Conservation (phyloP, 495 filamentous ascomycete species). For the Glonium stellatum region DNA sequence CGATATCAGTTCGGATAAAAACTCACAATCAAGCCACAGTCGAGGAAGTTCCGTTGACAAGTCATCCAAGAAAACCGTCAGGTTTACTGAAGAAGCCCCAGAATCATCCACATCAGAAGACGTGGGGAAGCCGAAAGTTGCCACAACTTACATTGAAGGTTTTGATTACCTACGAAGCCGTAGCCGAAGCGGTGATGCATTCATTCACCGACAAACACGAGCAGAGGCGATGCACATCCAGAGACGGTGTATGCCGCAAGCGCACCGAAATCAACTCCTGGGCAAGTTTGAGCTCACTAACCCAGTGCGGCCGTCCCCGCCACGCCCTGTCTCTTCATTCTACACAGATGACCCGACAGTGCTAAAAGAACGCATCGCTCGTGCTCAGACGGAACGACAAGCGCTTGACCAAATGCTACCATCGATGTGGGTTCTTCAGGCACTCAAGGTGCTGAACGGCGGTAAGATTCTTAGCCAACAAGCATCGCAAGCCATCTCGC, state of each 20-base stretch:
- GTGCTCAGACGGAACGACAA: conserved; percentile 64
- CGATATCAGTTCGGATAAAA: conserved; percentile 30
- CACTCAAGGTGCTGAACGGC: conserved; percentile 67
- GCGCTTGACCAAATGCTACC: conserved; percentile 68
- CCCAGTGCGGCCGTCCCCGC: conserved; percentile 45
- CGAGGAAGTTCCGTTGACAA: conserved; percentile 26
- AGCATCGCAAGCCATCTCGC: conserved; percentile 50
- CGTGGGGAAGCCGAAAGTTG: conserved; percentile 38
- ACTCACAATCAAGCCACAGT: conserved; percentile 12
- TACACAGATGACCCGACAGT: conserved; percentile 38
- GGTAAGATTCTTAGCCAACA: conserved; percentile 75
- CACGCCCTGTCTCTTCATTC: conserved; percentile 34
- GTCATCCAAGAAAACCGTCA: conserved; percentile 59
- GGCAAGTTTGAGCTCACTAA: conserved; percentile 65
- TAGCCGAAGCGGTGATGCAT: conserved; percentile 58
- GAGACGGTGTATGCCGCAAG: conserved; percentile 46
- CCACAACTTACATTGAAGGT: conserved; percentile 86
- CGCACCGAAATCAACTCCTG: conserved; percentile 54
- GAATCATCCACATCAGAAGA: conserved; percentile 16
- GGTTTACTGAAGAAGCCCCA: conserved; percentile 54
- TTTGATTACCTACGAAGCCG: conserved; percentile 64
- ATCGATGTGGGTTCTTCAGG: conserved; percentile 74
- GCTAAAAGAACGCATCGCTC: conserved; percentile 52
- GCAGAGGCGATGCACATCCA: conserved; percentile 84
- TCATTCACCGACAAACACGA: conserved; percentile 72